Evolutionary conservation across 192 early-diverging fungal genomes (phyloP), one percentile per base, ranked within the genome.

Genomic region (Lobosporangium transversale): DNA sequence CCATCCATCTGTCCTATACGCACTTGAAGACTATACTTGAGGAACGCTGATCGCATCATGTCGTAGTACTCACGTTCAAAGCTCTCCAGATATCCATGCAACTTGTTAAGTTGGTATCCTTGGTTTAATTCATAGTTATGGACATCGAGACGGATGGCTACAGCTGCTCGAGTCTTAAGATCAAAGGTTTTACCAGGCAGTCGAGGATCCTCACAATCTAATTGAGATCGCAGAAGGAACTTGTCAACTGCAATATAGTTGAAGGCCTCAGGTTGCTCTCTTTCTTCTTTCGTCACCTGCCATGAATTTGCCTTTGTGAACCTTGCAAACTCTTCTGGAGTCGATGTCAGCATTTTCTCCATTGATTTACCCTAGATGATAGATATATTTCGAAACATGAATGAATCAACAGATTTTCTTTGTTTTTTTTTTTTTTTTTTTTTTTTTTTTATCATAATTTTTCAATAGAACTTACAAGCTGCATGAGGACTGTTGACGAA

Each of bases 1-100:
- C 96, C 96, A 68, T 97, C 95, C 96, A 98, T 98, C 58, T 91
- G 87, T 3, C 96, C 96, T 44, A 98, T 95, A 6, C 94, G 89
- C 2, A 87, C 93, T 81, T 98, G 96, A 51, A 97, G 90, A 78
- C 90, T 95, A 80, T 89, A 94, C 76, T 97, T 98, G 42, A 98
- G 79, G 64, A 96, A 92, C 4, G 94, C 92, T 0, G 92, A 89
- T n/a, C 94, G 90, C 29, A 93, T 84, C 94, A 97, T 94, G 78
- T 97, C 96, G 68, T 92, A 93, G 70, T 94, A 92, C 81, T 98
- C 96, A 45, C 94, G 85, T 78, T 98, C 96, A 79, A 92, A 98
- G 3, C 91, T 93, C 63, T 92, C 82, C 32, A 89, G 52, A 12
- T 89, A 76, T 1, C 96, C 96, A 49, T 88, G 79, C 35, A 79